Evolutionary conservation across 345 rosid species (phyloP).

Genomic region (Geranium brycei): DNA sequence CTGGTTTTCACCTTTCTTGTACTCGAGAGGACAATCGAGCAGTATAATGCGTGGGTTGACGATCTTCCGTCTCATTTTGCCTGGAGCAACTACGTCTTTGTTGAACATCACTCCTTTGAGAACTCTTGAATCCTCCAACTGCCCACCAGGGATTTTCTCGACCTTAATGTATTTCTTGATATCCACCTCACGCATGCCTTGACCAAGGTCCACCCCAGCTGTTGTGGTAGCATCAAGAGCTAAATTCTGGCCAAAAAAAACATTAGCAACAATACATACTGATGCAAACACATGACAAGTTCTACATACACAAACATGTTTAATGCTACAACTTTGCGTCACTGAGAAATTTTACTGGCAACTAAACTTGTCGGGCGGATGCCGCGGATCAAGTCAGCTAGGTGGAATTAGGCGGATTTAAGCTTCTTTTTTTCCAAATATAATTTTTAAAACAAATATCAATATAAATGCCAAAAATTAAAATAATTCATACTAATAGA

Average conservation of each 20-base stretch:
- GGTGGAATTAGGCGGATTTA: too few species aligned
- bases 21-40: constrained; percentile 90
- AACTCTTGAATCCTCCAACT: constrained; percentile 79
- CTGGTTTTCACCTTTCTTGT: constrained; percentile 98
- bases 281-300: background rate
- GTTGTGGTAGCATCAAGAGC: constrained; percentile 84
- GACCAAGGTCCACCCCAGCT: constrained; percentile 87
- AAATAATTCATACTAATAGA: too few species aligned
- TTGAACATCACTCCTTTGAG: constrained; percentile 93
- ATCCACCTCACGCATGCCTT: constrained; percentile 91
- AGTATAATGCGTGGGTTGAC: constrained; percentile 71
- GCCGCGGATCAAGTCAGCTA: too few species aligned
- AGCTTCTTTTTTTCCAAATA: too few species aligned
- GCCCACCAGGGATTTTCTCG: constrained; percentile 96
- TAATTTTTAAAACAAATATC: too few species aligned
- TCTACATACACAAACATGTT: background rate
- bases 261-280: background rate
- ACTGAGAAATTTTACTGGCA: too few species aligned
- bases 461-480: too few species aligned
- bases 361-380: too few species aligned
- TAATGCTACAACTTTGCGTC: too few species aligned
- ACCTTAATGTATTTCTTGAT: constrained; percentile 84
- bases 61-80: constrained; percentile 92
- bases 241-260: constrained; percentile 50
- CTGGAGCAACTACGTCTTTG: constrained; percentile 91